Evolutionary conservation across 2,329 filamentous ascomycete species (phyloP), one percentile per base, ranked within the genome.

Genomic region (Claviceps purpurea): DNA sequence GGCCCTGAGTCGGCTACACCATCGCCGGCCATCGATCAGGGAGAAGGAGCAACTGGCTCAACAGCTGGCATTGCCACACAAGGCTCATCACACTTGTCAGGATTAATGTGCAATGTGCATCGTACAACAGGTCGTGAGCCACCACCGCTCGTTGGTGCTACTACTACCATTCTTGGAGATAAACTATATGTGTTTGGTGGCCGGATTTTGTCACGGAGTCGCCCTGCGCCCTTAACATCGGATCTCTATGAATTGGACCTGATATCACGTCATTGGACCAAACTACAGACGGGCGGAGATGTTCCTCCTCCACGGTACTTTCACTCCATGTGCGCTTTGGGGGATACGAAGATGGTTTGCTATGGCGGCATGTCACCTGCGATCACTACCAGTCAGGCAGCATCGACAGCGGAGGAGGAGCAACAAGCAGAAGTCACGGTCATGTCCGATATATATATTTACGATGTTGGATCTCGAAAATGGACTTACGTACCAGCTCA

Each of bases 391-490:
- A 75, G 71, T 52, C 72, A 76, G 45, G 66, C 75, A 38, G 61
- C 68, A 47, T 64, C 68, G 22, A 67, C 69, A 16, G 72, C 22
- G 14, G 50, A 52, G 20, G 48, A 52, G 43, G 46, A 74, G 11
- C 71, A 74, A 54, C 86, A 89, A 59, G 82, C 89, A 40, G 90
- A 96, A 62, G 87, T 97, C 4, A 85, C 89, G 1, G 93, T 97
- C 52, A 96, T 98, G 90, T 96, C 91, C 6, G 93, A 98, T 68
- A 89, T 97, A 52, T 88, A 97, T 67, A 87, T 98, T 37, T 97
- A 89, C 67, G 91, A 98, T 65, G 87, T 93, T 1, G 77, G 81
- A 1, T 85, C 85, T 0, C 84, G 79, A 61, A 85, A 77, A 47
- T 98, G 93, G 93, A 91, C 87, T 20, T 88, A 83, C 55, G 81